Evolutionary conservation across 345 rosid species (phyloP), one percentile per base, ranked within the genome.

Genomic region (Sonneratia alba): DNA sequence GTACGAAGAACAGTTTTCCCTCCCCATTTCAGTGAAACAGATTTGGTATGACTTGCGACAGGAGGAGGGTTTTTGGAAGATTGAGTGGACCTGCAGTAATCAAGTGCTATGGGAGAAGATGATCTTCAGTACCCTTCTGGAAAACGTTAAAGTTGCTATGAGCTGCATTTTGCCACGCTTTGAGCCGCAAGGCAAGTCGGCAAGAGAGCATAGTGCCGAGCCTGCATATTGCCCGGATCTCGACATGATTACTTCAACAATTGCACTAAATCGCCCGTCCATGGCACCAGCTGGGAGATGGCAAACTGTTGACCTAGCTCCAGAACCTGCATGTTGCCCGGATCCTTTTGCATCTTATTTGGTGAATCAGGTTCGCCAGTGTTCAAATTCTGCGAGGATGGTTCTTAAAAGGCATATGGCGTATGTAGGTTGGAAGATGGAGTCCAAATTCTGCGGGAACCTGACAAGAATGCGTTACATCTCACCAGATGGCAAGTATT

Each of bases 1-100:
- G 59, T 73, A 62, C 40, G 77, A 78, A 79, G 76, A 75, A 61
- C 76, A 77, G 63, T 55, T 70, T 56, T 81, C 73, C 61, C 67
- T 86, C 63, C 77, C 88, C 18, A 86, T 89, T 69, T 93, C 95
- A 6, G 77, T 79, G 45, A 79, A 81, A 76, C 93, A 89, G 79
- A 78, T 91, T 72, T 93, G 98, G 98, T 88, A 84, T 77, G 98
- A 89, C 72, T 57, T 91, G 67, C 77, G 86, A 67, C 85, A 73
- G 70, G 85, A 73, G 55, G 70, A 76, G 12, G 81, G 70, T 22
- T 83, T 85, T 82, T 47, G 71, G 65, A 80, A 72, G 75, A 68
- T 85, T 45, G 71, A 75, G 68, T 93, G 93, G 92, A 88, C 87
- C 79, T 87, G 79, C 62, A 49, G 73, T 16, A 70, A 68, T 22